Evolutionary conservation across 176 grass and related monocot genomes (phyloP).

Genomic region (Eleusine coracana): DNA sequence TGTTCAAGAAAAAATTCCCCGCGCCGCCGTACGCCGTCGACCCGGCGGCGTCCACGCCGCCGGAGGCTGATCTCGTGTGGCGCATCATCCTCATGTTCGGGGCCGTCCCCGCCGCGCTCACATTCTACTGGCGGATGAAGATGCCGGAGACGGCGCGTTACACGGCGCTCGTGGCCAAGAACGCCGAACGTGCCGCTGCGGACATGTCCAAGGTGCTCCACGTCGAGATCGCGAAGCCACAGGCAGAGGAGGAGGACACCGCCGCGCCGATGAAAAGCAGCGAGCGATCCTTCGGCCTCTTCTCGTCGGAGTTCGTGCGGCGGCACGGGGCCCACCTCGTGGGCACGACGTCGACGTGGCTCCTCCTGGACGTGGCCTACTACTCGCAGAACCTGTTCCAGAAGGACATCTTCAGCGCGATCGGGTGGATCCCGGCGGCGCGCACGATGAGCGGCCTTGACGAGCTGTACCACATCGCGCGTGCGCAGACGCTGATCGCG

Average conservation of each 20-base stretch:
- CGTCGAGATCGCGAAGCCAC: neutral
- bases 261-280: neutral
- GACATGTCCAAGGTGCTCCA: constrained; percentile 55
- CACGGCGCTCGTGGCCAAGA: constrained; percentile 55
- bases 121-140: constrained; percentile 65
- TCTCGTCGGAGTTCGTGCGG: neutral
- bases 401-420: constrained; percentile 51
- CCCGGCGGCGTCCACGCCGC: constrained; percentile 40
- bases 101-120: constrained; percentile 45
- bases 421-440: constrained; percentile 50
- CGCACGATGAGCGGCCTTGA: constrained; percentile 48
- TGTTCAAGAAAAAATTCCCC: constrained; percentile 36
- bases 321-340: constrained; percentile 6
- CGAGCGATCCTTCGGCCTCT: neutral
- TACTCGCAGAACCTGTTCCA: constrained; percentile 55
- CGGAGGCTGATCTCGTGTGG: constrained; percentile 52
- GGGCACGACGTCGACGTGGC: constrained; percentile 37
- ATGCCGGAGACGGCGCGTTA: constrained; percentile 66
- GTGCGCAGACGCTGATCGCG: constrained; percentile 56
- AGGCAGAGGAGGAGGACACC: no score
- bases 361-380: constrained; percentile 49
- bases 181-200: constrained; percentile 51
- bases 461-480: constrained; percentile 52
- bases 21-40: constrained; percentile 40
- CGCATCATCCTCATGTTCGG: constrained; percentile 66